Percentiles rank a stretch among this genome's conserved stretches.
Conservation (phyloP, 176 grass and related monocot genomes). For the Carex cristatella region DNA sequence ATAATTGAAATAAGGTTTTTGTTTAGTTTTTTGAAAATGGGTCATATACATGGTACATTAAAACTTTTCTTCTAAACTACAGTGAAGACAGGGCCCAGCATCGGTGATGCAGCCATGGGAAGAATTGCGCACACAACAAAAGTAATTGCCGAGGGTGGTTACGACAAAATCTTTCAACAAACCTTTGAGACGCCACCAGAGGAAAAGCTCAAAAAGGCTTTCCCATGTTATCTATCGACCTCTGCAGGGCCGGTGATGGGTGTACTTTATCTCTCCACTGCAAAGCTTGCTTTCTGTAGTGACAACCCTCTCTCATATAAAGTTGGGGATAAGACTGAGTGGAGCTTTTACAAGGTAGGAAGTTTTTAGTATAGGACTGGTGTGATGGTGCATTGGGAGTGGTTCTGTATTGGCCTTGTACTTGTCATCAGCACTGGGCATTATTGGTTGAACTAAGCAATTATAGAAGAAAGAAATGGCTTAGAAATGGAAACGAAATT, state of each 20-base stretch:
- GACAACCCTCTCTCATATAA: conserved; percentile 90
- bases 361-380: background rate
- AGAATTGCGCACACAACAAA: conserved; percentile 88
- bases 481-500: background rate
- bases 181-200: conserved; percentile 65
- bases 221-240: conserved; percentile 85
- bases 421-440: background rate
- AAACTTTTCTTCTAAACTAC: conserved; percentile 18
- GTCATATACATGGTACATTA: background rate
- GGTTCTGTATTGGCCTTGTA: background rate
- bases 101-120: conserved; percentile 90
- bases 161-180: conserved; percentile 95
- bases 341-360: conserved; percentile 96
- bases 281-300: conserved; percentile 86
- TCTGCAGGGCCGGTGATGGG: conserved; percentile 96
- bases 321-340: conserved; percentile 76
- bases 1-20: background rate
- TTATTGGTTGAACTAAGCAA: background rate
- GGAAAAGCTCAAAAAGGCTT: conserved; percentile 85
- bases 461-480: background rate
- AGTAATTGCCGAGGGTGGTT: conserved; percentile 95
- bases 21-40: background rate
- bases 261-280: conserved; percentile 83
- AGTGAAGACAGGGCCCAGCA: conserved; percentile 99
- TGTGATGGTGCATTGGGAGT: background rate